Percentiles rank a stretch among this genome's conserved stretches.
phyloP scores from a whole-genome alignment of 345 rosid genomes.

The Eutrema heterophyllum region DNA sequence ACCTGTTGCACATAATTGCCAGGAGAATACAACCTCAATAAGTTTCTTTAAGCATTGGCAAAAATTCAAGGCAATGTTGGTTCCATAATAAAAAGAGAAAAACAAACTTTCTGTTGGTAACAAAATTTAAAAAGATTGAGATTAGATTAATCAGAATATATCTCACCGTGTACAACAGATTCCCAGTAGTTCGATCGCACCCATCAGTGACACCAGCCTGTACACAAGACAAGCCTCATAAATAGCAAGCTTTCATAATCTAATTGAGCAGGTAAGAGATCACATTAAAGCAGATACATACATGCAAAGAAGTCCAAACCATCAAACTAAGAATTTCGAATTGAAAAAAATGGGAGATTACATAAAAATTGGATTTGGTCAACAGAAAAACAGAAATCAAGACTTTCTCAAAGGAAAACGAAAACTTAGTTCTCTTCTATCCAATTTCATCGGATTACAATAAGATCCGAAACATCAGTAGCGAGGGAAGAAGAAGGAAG shows the following conservation, averaged over 20 bases:
- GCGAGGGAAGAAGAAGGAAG: neutral
- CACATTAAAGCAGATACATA: neutral
- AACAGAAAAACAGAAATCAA: neutral
- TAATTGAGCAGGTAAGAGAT: neutral
- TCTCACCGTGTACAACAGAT: slow-evolving; percentile 75
- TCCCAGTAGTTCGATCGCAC: slow-evolving; percentile 71
- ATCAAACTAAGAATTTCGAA: neutral
- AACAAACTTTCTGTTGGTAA: neutral
- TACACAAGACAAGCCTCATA: slow-evolving; percentile 2
- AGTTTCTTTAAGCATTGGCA: neutral
- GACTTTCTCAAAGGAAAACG: neutral
- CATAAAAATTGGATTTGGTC: neutral
- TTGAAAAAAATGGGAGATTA: neutral
- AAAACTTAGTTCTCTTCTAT: neutral
- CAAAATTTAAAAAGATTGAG: neutral
- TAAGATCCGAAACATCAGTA: neutral
- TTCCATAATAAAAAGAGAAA: neutral
- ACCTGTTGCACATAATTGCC: slow-evolving; percentile 43
- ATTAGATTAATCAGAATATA: neutral
- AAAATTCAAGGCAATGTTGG: neutral
- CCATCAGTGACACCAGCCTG: slow-evolving; percentile 90
- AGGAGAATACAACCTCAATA: neutral
- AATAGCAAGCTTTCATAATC: neutral
- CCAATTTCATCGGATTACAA: neutral
- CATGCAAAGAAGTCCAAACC: neutral